Conservation (phyloP, 176 grass and related monocot genomes). For the Cenchrus purpureus region DNA sequence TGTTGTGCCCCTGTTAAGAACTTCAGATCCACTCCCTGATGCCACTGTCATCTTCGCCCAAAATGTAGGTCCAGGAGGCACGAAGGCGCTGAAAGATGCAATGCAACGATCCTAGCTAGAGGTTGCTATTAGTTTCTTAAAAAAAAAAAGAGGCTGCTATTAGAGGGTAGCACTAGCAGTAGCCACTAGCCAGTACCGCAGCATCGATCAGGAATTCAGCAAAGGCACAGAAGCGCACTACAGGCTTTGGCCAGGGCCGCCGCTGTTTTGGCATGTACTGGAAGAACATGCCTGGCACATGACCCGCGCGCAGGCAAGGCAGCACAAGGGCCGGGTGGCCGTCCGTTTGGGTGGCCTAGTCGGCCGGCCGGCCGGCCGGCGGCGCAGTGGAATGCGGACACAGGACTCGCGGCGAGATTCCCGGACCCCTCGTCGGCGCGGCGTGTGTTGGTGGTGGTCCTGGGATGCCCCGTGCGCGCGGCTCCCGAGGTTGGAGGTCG, state of each 20-base stretch:
- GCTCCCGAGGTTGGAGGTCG: conserved; percentile 19
- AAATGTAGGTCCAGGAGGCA: neutral
- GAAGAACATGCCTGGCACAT: neutral
- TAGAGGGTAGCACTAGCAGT: too few species aligned
- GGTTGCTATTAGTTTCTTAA: too few species aligned
- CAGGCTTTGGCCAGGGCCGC: too few species aligned
- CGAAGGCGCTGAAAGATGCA: too few species aligned
- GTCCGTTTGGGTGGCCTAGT: conserved; percentile 15
- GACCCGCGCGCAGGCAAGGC: neutral
- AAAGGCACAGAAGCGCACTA: neutral
- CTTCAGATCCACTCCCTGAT: neutral
- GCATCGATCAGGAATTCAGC: too few species aligned
- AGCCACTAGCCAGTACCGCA: too few species aligned
- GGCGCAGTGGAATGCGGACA: neutral
- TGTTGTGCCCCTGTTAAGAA: too few species aligned
- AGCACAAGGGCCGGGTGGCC: neutral
- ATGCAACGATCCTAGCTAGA: neutral
- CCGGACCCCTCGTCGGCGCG: neutral
- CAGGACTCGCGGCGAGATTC: conserved; percentile 23
- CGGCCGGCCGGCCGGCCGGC: conserved; percentile 18
- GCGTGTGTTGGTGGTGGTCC: neutral
- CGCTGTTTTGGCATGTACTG: too few species aligned
- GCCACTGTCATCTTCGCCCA: neutral
- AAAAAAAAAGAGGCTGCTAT: neutral
- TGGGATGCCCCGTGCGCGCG: neutral